Evolutionary conservation across 2,329 filamentous ascomycete species (phyloP), one percentile per base, ranked within the genome.

Genomic region (Eutypella sp.): DNA sequence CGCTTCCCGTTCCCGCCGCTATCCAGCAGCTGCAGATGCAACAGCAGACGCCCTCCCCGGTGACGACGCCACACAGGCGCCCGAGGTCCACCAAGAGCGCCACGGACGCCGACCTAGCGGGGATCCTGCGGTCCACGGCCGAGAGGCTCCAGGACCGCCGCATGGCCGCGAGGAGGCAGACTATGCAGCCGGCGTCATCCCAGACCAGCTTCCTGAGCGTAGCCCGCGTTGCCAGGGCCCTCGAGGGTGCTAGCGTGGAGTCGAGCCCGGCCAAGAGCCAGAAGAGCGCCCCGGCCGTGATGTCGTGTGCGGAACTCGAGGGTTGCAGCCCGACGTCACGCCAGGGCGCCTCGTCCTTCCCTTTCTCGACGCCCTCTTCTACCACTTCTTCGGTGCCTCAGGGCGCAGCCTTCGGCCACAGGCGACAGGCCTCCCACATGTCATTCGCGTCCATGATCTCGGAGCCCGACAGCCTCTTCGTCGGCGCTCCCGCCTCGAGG

Each of bases 81-180:
- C n/a, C 55, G 0, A 52, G 56, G 15, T 45, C 56, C 36, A 57
- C 61, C 22, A 54, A 63, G 19, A 56, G 57, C 41, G 65, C 61
- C 31, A 68, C 74, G 0, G 76, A 79, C 50, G 67, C 70, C 10
- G 75, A 75, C 1, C 57, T 81, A 22, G 66, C 70, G 1, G 65
- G 73, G 48, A 81, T 81, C 23, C 62, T 81, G 25, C 67, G 67
- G 37, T 74, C 68, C 27, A 81, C 77, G 1, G 78, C 79, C 22
- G 65, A 72, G 61, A 66, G 76, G 9, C 65, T 81, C 13, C 64
- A 69, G 18, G 67, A 71, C 11, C 10, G 20, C 3, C 56, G 46
- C 9, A 52, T 54, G n/a, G 61, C 58, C 40, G n/a, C 49, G n/a
- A 49, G 60, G 24, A 49, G 62, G 22, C 59, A 62, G 53, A 62